Conservation (phyloP, 768 basidiomycete species). For the Mycena rosella region DNA sequence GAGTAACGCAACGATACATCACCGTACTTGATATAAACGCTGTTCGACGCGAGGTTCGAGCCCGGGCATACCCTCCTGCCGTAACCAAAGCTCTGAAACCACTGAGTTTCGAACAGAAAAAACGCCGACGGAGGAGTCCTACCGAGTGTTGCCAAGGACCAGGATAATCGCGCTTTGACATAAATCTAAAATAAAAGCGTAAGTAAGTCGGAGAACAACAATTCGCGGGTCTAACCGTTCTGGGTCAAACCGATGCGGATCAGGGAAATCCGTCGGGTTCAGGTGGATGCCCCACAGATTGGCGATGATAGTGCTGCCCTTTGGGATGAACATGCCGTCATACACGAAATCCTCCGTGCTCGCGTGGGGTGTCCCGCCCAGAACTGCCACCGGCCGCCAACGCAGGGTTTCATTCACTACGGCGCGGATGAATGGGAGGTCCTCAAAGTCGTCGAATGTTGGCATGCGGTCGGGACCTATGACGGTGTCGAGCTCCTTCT, state of each 20-base stretch:
- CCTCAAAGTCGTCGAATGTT: constrained; percentile 49
- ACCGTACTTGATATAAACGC: constrained; percentile 31
- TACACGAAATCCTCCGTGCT: constrained; percentile 54
- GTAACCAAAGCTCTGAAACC: constrained; percentile 32
- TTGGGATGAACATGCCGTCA: constrained; percentile 55
- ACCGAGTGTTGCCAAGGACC: constrained; percentile 38
- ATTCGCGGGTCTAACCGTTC: constrained; percentile 28
- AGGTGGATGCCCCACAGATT: constrained; percentile 44
- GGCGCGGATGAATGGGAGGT: constrained; percentile 52
- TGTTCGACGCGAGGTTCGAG: constrained; percentile 29
- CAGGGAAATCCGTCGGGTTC: constrained; percentile 33
- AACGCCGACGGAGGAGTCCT: not conserved
- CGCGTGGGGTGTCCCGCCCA: constrained; percentile 54
- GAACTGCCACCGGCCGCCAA: constrained; percentile 51
- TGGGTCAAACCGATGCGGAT: constrained; percentile 34
- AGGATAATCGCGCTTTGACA: constrained; percentile 35
- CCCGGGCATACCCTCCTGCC: constrained; percentile 35
- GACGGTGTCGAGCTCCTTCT: constrained; percentile 54
- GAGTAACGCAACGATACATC: not conserved
- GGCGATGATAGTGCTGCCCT: constrained; percentile 53
- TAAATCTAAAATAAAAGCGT: constrained; percentile 14
- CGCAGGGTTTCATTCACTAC: constrained; percentile 55
- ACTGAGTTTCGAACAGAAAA: not conserved
- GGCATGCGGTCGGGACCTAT: constrained; percentile 55
- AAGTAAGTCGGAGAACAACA: too few species aligned